Percentiles rank a stretch among this genome's conserved stretches.
Evolutionary conservation across 805 yeast species (phyloP).

Genomic region (Schizosaccharomyces octosporus): DNA sequence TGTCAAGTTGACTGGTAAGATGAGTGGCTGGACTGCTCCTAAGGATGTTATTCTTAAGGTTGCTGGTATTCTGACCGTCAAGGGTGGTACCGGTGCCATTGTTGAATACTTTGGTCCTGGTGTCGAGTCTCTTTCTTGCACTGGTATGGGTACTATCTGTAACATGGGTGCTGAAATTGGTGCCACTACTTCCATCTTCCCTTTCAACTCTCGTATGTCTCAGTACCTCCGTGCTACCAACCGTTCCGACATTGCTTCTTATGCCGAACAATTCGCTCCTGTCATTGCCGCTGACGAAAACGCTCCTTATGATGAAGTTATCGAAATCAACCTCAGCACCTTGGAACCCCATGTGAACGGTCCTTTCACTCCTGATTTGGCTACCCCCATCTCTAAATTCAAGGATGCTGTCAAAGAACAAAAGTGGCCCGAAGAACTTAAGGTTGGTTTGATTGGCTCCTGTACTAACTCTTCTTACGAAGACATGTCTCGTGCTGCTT

Average conservation of each 20-base stretch:
- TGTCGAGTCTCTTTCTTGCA: slow-evolving; percentile 65
- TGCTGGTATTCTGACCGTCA: slow-evolving; percentile 81
- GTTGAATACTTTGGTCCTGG: slow-evolving; percentile 95
- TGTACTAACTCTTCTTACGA: slow-evolving; percentile 96
- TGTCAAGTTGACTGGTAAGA: slow-evolving; percentile 69
- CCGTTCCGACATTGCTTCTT: slow-evolving; percentile 59
- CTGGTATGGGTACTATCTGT: slow-evolving; percentile 99
- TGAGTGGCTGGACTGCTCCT: slow-evolving; percentile 90
- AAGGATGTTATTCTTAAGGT: slow-evolving; percentile 83
- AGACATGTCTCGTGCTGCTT: slow-evolving; percentile 92
- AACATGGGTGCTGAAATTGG: slow-evolving; percentile 99
- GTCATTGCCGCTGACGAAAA: slow-evolving; percentile 67
- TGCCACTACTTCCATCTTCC: slow-evolving; percentile 95
- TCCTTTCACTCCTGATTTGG: slow-evolving; percentile 93
- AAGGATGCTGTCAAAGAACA: slow-evolving; percentile 43
- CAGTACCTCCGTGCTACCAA: slow-evolving; percentile 65
- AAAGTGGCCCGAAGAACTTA: slow-evolving; percentile 66
- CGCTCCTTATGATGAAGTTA: slow-evolving; percentile 73
- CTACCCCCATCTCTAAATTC: slow-evolving; percentile 73
- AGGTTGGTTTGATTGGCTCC: slow-evolving; percentile 91
- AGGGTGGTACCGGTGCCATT: slow-evolving; percentile 94
- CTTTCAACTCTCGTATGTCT: slow-evolving; percentile 60
- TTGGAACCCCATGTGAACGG: slow-evolving; percentile 93
- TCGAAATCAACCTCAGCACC: slow-evolving; percentile 66
- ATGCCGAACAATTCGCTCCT: slow-evolving; percentile 37